Evolutionary conservation across 192 early-diverging fungal genomes (phyloP), one percentile per base, ranked within the genome.

Genomic region (Chytriomyces sp.): DNA sequence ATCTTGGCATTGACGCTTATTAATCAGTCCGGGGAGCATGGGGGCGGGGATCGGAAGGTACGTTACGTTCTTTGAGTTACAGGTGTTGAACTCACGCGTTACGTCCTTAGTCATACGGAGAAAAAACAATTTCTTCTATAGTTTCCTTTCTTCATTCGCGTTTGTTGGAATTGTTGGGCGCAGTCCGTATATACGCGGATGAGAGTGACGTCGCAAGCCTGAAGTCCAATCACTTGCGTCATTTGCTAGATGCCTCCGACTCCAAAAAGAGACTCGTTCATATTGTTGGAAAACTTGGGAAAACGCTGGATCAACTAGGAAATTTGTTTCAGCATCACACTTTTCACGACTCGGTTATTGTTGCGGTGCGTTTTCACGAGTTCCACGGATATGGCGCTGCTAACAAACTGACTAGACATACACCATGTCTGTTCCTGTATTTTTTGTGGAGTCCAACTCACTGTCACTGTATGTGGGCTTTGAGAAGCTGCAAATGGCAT

Each of bases 371-470:
- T 39, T 28, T 26, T 26, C 55, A 57, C 10, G 8, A 19, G 6
- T 57, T 26, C 26, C 26, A 7, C 25, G 6, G 30, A 19, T 57
- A 8, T 57, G 55, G 10, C 30, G 55, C 55, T 6, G 6, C 10
- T 26, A 8, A 14, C 6, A 19, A 19, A 14, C n/a, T 57, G 14
- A 25, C 19, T 26, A 70, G 59, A 28, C 58, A 25, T 72, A 60
- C 33, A 41, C 59, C n/a, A 39, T 56, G 25, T 54, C n/a, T 32
- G 25, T 81, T 12, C 55, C 80, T 22, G 36, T 74, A 7, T 78
- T 81, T 39, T 81, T 81, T 69, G 66, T 73, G 5, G 76, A 78
- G n/a, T n/a, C 37, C n/a, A 37, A 57, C 37, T 19, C 57, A 10
- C 31, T 66, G 7, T 49, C 68, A 5, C 40, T 55, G 7, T 19